Evolutionary conservation across 169 alveolate species (phyloP), one percentile per base, ranked within the genome.

Genomic region (Eimeria zaria): DNA sequence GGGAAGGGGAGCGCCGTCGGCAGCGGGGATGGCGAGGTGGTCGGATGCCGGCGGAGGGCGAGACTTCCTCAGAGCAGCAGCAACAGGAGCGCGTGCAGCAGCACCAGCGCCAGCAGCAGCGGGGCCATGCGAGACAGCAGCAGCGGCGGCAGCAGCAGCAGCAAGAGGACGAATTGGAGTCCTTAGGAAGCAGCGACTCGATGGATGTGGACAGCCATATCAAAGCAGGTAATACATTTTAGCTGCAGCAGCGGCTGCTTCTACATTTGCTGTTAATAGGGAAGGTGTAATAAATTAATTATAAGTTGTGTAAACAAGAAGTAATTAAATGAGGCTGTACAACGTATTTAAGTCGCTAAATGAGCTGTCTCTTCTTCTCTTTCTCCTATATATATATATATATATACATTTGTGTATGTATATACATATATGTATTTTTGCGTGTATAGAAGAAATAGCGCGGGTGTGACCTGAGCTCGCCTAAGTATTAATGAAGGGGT

Each of bases 141-240:
- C 78, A 41, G 30, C 91, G 58, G 33, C 76, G 3, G 60, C 92
- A 27, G 92, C 81, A 60, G 67, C 55, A 7, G 74, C 39, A 2
- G 39, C 80, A 41, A 36, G 92, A 85, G 92, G 81, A 85, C 48
- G 81, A 58, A 84, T 76, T 53, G 27, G 78, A 84, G 5, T 20
- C 92, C 48, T 27, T 48, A 33, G 92, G 44, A 39, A 33, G 92
- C 92, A 58, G 55, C 78, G 92, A 58, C 22, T 41, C 62, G 64
- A 85, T 85, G 92, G 92, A 62, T 60, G 78, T 55, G 55, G 92
- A 62, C 92, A 85, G 62, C 24, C 92, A 36, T 69, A 39, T 58
- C 80, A 55, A 53, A 41, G 44, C 92, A 58, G 92, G 92, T 55
- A 58, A 24, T 4, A 6, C 51, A 33, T 30, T 36, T 83, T 36